Evolutionary conservation across 2,329 filamentous ascomycete genomes (phyloP), one percentile per base, ranked within the genome.

Genomic region (Curvularia lunata): DNA sequence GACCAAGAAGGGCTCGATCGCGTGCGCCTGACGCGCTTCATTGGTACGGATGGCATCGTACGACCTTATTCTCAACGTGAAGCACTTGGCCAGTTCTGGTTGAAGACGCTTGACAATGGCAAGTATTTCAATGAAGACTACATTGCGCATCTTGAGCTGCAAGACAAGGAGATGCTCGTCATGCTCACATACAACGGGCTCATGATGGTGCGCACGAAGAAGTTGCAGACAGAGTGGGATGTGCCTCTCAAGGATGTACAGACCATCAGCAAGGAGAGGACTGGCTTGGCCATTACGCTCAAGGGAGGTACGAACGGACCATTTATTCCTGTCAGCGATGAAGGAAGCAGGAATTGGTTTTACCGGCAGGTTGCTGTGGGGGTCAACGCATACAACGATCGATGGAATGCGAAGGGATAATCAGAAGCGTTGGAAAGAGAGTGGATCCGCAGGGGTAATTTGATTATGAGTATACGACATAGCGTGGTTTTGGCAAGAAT

Each of bases 71-170:
- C 89, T 54, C 91, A 96, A 74, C 91, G 95, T 46, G 95, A 99
- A 81, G 93, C 95, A 0, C 87, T 99, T 3, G 95, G 95, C 0
- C 95, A 99, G 76, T 97, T 92, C 82, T 99, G 95, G 96, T 88
- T 99, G 64, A 99, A 99, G 83, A 96, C 97, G 58, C 88, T 96
- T 10, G 95, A 99, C 78, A 95, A 97, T 64, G 95, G 95, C 61
- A 95, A 93, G 76, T 98, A 94, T 82, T 99, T 99, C 85, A 90
- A 96, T 79, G 95, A 99, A 78, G 86, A 92, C 74, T 99, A 99
- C 80, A 95, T 99, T 75, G 96, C 93, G 4, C 96, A 99, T 74
- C 83, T 99, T 4, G 94, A 99, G 78, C 85, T 99, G 25, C 91
- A 92, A 10, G 87, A 88, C 59, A 91, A 95, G 75, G 93, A 96